Conservation (phyloP, 192 early-diverging fungal species). For the Coemansia umbellata region DNA sequence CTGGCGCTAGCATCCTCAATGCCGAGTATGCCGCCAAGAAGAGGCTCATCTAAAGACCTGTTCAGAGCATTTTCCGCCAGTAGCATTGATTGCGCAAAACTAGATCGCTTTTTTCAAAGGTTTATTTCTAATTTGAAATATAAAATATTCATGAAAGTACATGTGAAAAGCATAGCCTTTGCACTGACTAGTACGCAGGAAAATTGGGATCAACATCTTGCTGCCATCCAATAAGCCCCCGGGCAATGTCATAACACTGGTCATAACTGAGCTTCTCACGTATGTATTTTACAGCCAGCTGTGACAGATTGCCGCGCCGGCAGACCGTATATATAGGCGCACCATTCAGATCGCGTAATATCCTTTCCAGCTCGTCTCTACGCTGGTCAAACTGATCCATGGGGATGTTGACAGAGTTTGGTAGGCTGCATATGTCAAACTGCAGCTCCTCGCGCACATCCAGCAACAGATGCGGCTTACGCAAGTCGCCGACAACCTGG, state of each 20-base stretch:
- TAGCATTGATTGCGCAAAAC: too few relatives aligned
- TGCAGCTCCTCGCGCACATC: slow-evolving; percentile 88
- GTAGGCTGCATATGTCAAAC: slow-evolving; percentile 78
- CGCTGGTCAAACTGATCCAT: slow-evolving; percentile 32
- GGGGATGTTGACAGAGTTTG: slow-evolving; percentile 63
- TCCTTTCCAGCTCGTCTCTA: slow-evolving; percentile 27
- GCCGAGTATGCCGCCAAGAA: slow-evolving; percentile 90
- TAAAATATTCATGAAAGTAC: too few relatives aligned
- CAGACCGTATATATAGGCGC: slow-evolving; percentile 78
- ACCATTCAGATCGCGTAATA: slow-evolving; percentile 32
- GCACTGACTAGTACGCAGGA: slow-evolving; percentile 68
- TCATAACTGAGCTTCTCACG: slow-evolving; percentile 59
- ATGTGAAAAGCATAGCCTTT: too few relatives aligned
- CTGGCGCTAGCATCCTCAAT: slow-evolving; percentile 89
- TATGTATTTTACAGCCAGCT: slow-evolving; percentile 77
- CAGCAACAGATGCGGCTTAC: slow-evolving; percentile 63
- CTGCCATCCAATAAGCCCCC: slow-evolving; percentile 79
- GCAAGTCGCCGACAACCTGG: slow-evolving; percentile 10
- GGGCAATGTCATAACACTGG: slow-evolving; percentile 72
- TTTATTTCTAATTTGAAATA: too few relatives aligned
- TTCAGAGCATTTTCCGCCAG: too few relatives aligned
- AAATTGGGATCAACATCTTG: slow-evolving; percentile 70
- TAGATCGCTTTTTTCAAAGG: too few relatives aligned
- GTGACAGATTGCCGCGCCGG: slow-evolving; percentile 85
- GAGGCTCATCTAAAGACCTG: slow-evolving; percentile 54